Evolutionary conservation across 148 eudicot species (phyloP).

Genomic region (Silene latifolia): DNA sequence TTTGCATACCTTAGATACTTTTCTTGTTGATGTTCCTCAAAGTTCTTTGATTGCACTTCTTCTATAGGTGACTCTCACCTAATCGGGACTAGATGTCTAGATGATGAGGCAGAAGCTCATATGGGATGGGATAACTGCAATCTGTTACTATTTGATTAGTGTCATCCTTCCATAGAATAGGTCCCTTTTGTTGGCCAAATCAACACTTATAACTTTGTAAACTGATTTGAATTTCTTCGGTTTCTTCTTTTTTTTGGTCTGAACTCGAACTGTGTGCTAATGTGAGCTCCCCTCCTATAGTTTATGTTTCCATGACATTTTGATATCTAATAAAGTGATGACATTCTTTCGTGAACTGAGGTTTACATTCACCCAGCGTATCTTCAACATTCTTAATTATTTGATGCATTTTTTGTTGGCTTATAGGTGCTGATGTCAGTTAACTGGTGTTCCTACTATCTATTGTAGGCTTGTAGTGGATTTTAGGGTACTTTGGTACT

Average conservation of each 20-base stretch:
- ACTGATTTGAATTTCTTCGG: not conserved
- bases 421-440: conserved; percentile 15
- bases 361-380: conserved; percentile 2
- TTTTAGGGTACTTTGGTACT: conserved; percentile 24
- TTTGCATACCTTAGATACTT: not conserved
- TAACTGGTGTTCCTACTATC: conserved; percentile 28
- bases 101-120: no score
- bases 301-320: not conserved
- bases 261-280: not conserved
- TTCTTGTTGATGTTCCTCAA: not conserved
- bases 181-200: not conserved
- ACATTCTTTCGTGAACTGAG: conserved; percentile 2
- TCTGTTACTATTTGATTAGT: conserved; percentile 20
- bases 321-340: not conserved
- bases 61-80: no score
- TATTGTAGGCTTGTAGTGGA: conserved; percentile 37
- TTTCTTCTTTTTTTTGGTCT: not conserved
- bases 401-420: conserved; percentile 11
- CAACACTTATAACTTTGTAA: conserved; percentile 5
- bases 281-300: not conserved
- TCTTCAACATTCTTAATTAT: conserved; percentile 2
- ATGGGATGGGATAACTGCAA: no score
- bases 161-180: conserved; percentile 15
- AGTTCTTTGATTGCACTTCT: no score
- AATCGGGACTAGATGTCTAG: no score